Evolutionary conservation across 176 grass and related monocot genomes (phyloP).

Genomic region (Musa beccarii): DNA sequence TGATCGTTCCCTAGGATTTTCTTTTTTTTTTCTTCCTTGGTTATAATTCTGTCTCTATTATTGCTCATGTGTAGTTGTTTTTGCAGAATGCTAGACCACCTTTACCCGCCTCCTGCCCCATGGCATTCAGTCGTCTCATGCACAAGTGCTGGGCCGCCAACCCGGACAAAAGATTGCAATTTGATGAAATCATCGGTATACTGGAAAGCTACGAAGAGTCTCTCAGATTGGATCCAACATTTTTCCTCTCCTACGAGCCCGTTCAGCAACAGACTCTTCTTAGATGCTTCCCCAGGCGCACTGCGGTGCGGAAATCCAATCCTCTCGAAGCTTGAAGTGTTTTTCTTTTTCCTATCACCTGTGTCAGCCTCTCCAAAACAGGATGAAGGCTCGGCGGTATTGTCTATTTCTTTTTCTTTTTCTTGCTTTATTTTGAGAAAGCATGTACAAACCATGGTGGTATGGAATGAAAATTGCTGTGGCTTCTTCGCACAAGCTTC

Average conservation of each 20-base stretch:
- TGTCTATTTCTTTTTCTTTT: too few species aligned
- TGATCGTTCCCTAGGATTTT: too few species aligned
- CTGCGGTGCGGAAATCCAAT: too few species aligned
- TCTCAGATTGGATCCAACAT: constrained; percentile 44
- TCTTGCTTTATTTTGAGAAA: too few species aligned
- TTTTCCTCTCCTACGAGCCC: constrained; percentile 68
- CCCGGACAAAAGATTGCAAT: constrained; percentile 67
- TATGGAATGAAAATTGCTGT: too few species aligned
- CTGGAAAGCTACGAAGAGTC: constrained; percentile 74
- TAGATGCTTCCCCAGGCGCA: constrained; percentile 54
- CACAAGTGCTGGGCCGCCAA: constrained; percentile 78
- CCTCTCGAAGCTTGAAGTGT: not conserved
- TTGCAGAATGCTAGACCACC: constrained; percentile 78
- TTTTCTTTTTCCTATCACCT: constrained; percentile 16
- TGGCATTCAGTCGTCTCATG: constrained; percentile 83
- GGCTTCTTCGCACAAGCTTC: too few species aligned
- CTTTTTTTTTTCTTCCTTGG: too few species aligned
- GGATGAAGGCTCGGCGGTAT: too few species aligned
- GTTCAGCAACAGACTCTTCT: constrained; percentile 45
- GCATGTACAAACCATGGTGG: too few species aligned
- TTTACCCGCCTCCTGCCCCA: constrained; percentile 66
- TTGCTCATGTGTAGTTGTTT: too few species aligned
- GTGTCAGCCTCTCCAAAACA: constrained; percentile 12
- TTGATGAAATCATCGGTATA: constrained; percentile 56
- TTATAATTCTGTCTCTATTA: too few species aligned